Percentiles rank a stretch among this genome's conserved stretches.
phyloP scores from a whole-genome alignment of 805 yeast species.

The Spathaspora gorwiae region DNA sequence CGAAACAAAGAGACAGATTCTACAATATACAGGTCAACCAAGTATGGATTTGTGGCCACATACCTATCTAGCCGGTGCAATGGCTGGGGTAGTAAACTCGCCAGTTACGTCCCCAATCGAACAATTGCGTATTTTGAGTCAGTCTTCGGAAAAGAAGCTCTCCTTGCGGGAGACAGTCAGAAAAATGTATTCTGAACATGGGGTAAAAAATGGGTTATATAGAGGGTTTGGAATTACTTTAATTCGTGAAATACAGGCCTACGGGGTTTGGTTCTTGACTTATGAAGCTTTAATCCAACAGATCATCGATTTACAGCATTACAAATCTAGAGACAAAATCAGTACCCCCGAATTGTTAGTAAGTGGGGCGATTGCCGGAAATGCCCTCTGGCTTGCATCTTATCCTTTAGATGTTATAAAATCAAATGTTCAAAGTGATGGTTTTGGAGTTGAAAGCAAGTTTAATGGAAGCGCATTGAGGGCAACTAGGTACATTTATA shows the following conservation, averaged over 20 bases:
- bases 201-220: conserved; percentile 46
- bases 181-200: conserved; percentile 38
- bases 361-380: conserved; percentile 66
- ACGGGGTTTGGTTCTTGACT: conserved; percentile 70
- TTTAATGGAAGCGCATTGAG: conserved; percentile 36
- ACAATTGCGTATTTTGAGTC: conserved; percentile 59
- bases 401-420: conserved; percentile 53
- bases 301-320: conserved; percentile 28
- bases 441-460: conserved; percentile 39
- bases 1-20: conserved; percentile 58
- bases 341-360: conserved; percentile 51
- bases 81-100: conserved; percentile 62
- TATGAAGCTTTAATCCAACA: conserved; percentile 52
- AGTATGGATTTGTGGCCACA: conserved; percentile 50
- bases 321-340: conserved; percentile 42
- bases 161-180: conserved; percentile 33
- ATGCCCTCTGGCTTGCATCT: conserved; percentile 56
- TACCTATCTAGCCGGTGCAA: conserved; percentile 58
- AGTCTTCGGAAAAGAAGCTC: conserved; percentile 35
- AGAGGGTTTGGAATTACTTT: conserved; percentile 54
- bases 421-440: conserved; percentile 50
- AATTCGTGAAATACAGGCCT: conserved; percentile 62
- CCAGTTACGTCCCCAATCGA: conserved; percentile 64
- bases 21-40: conserved; percentile 19
- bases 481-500: conserved; percentile 38